Evolutionary conservation across 208 protist species (phyloP), one percentile per base, ranked within the genome.

Genomic region (Leptomonas pyrrhocoris): DNA sequence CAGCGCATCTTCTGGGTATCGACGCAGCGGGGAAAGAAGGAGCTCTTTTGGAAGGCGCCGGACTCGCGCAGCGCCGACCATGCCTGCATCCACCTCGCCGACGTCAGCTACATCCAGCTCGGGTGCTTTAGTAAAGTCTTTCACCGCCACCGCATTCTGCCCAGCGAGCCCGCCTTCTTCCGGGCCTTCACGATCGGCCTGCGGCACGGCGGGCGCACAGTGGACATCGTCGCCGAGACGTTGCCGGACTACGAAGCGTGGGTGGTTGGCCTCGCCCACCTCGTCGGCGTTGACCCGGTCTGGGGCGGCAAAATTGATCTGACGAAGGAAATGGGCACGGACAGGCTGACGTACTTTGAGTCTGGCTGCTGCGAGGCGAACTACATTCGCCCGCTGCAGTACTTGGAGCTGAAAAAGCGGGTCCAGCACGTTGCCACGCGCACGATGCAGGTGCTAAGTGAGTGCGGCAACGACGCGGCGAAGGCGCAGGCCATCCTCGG

Each of bases 121-220:
- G 95, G 95, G n/a, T 88, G 84, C 73, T 96, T 95, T 66, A 89
- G 87, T 50, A 97, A 96, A 57, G 93, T 98, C 15, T 98, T 98
- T 63, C 64, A 80, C 56, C 89, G 95, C n/a, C 61, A 96, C 73
- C 79, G 61, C 7, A 82, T 92, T 25, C 68, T 71, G 0, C 59
- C 86, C 12, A 84, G 28, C 23, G 80, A 94, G 64, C 84, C 84
- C 5, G 73, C 76, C 40, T 97, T 97, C 74, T 97, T 91, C 73
- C 83, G 81, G 46, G 87, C 89, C 74, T 96, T 98, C 73, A 89
- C 93, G 27, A 65, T 98, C 49, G 91, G 86, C 27, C 58, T 97
- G 40, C 92, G 90, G 51, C 79, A 63, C 36, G 89, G 89, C 48
- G 79, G 75, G 19, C 88, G 95, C 48, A 97, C 95, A n/a, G 82